These are phyloP conservation scores for Talaromyces sp. DNA, from an alignment of 2,329 filamentous ascomycete genomes.

Conservation along the genomic window DNA sequence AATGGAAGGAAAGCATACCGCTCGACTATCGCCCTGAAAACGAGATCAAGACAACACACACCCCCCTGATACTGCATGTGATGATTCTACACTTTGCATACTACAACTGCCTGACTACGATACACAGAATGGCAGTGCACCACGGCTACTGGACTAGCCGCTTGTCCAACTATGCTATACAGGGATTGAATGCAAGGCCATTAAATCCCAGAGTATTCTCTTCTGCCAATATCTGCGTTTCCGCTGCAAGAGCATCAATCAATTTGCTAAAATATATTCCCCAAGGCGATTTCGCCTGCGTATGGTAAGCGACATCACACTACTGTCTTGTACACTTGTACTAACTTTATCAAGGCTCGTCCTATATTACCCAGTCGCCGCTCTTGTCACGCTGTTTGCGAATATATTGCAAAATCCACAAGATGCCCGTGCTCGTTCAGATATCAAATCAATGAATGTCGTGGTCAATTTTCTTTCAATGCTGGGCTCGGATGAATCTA, in stretches of 20 bases:
- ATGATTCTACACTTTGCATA: constrained; percentile 95
- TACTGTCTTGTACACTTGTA: background rate
- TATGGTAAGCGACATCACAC: constrained; percentile 65
- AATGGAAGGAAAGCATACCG: constrained; percentile 95
- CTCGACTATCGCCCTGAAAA: constrained; percentile 96
- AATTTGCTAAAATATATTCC: constrained; percentile 94
- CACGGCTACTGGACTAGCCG: constrained; percentile 98
- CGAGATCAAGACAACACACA: constrained; percentile 89
- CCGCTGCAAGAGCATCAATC: constrained; percentile 87
- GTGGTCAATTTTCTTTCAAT: constrained; percentile 90
- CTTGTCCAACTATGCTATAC: constrained; percentile 89
- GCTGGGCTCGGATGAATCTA: constrained; percentile 83
- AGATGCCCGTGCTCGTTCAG: constrained; percentile 80
- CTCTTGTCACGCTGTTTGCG: constrained; percentile 89
- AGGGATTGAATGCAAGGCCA: constrained; percentile 84
- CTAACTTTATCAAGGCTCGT: constrained; percentile 62
- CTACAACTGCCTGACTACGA: constrained; percentile 96
- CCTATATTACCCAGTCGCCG: constrained; percentile 93
- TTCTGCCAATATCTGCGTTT: constrained; percentile 86
- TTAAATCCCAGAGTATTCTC: constrained; percentile 93
- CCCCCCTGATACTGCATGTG: constrained; percentile 88
- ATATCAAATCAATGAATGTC: constrained; percentile 84
- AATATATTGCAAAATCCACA: constrained; percentile 95
- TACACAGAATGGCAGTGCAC: constrained; percentile 97
- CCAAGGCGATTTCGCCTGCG: constrained; percentile 88